A percentile compares a stretch with the other conserved stretches of the same genome.
Evolutionary conservation across 257 asterid species (phyloP).

Genomic region (Verbascum thapsus): DNA sequence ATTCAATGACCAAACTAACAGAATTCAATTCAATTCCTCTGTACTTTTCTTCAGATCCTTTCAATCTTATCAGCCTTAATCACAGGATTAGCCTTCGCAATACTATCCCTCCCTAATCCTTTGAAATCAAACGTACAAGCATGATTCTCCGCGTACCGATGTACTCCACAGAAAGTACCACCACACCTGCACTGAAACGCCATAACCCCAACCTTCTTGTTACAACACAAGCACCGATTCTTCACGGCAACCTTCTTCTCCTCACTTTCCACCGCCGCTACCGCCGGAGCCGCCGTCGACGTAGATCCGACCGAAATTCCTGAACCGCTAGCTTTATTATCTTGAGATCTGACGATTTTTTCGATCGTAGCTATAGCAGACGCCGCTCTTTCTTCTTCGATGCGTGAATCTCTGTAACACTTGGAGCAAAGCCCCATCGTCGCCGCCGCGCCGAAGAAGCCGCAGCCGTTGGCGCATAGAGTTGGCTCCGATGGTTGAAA

Average conservation of each 20-base stretch:
- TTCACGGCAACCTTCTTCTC: background rate
- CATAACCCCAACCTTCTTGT: conserved; percentile 46
- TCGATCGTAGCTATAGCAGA: conserved; percentile 40
- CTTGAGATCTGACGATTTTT: conserved; percentile 29
- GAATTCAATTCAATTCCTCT: background rate
- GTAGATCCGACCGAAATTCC: background rate
- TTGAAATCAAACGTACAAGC: conserved; percentile 52
- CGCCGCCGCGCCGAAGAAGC: conserved; percentile 56
- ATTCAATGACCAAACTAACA: background rate
- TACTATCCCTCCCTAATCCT: conserved; percentile 31
- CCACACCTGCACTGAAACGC: conserved; percentile 56
- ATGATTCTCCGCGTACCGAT: conserved; percentile 54
- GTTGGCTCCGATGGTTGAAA: conserved; percentile 43
- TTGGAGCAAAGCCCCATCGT: conserved; percentile 50
- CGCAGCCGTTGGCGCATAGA: conserved; percentile 52
- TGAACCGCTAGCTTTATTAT: background rate
- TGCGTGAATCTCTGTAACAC: conserved; percentile 42
- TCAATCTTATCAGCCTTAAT: conserved; percentile 48
- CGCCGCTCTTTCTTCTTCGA: conserved; percentile 38
- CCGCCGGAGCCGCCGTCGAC: background rate
- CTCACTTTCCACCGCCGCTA: conserved; percentile 1
- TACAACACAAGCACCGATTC: conserved; percentile 44
- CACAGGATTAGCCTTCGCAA: conserved; percentile 52
- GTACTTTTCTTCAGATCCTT: conserved; percentile 18
- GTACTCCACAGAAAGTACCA: conserved; percentile 49